A percentile compares a stretch with the other conserved stretches of the same genome.
Evolutionary conservation across 371 early-diverging fungal genomes (phyloP).

Genomic region (Mortierella sp.): DNA sequence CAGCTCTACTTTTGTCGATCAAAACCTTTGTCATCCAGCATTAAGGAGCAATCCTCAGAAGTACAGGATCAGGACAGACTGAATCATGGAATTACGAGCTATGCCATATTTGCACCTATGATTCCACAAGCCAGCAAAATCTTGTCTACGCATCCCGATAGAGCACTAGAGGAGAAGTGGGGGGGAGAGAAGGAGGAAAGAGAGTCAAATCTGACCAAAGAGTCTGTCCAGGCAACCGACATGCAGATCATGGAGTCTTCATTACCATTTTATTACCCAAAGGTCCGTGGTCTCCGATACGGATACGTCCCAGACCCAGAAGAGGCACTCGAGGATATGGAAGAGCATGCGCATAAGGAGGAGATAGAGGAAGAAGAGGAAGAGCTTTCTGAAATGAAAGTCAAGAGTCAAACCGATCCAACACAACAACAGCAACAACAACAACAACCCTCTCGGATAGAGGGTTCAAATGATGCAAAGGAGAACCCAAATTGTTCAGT

Average conservation of each 20-base stretch:
- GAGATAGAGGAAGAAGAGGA: not conserved
- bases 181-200: not conserved
- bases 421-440: not conserved
- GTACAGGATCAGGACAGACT: conserved; percentile 1
- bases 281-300: conserved; percentile 61
- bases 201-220: conserved; percentile 39
- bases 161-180: not conserved
- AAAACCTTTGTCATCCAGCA: conserved; percentile 1
- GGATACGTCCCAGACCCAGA: conserved; percentile 54
- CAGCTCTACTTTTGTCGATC: conserved; percentile 50
- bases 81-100: conserved; percentile 7
- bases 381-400: conserved; percentile 1
- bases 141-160: conserved; percentile 21
- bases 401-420: conserved; percentile 2
- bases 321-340: conserved; percentile 24
- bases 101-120: conserved; percentile 20
- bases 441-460: not conserved
- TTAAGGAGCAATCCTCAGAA: conserved; percentile 44
- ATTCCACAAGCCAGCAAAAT: conserved; percentile 25
- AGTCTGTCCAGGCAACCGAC: conserved; percentile 2
- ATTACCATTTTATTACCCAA: conserved; percentile 82
- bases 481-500: not conserved
- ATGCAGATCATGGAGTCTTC: conserved; percentile 10
- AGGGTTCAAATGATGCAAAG: not conserved
- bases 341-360: conserved; percentile 9